These are phyloP conservation scores for Colletotrichum shisoi DNA, from an alignment of 2,329 filamentous ascomycete species.

Conservation along the genomic window DNA sequence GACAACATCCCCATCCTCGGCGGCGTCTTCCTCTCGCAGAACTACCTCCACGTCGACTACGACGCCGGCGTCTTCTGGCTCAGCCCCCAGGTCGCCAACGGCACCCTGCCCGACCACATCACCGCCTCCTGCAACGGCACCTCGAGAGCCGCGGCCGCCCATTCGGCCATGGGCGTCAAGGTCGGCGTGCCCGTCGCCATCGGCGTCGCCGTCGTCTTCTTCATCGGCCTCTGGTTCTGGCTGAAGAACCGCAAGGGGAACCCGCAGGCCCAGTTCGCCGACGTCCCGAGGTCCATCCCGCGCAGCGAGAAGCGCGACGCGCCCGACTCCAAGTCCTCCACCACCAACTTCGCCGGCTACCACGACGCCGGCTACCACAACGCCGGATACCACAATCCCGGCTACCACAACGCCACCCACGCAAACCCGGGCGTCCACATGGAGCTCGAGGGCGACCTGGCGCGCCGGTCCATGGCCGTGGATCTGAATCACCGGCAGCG, in stretches of 20 bases:
- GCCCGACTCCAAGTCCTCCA: slow-evolving; percentile 33
- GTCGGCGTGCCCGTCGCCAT: slow-evolving; percentile 29
- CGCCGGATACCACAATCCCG: slow-evolving; percentile 15
- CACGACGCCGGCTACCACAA: slow-evolving; percentile 20
- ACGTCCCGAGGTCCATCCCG: slow-evolving; percentile 18
- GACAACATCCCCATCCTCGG: slow-evolving; percentile 38
- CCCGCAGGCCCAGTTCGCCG: not conserved
- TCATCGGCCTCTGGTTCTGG: slow-evolving; percentile 27
- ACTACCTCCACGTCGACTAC: slow-evolving; percentile 39
- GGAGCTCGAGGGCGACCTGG: slow-evolving; percentile 32
- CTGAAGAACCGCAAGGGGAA: slow-evolving; percentile 22
- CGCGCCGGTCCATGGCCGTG: not conserved
- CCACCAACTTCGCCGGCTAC: slow-evolving; percentile 25
- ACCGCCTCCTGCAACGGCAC: slow-evolving; percentile 33
- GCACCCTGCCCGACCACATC: slow-evolving; percentile 29
- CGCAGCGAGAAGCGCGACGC: slow-evolving; percentile 35
- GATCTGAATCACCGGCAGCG: not conserved
- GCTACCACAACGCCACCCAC: slow-evolving; percentile 20
- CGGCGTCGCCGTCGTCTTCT: slow-evolving; percentile 16
- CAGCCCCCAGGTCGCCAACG: slow-evolving; percentile 35
- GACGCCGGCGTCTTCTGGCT: slow-evolving; percentile 38
- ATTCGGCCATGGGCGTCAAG: slow-evolving; percentile 16
- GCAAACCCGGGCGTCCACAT: slow-evolving; percentile 20
- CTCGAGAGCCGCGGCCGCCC: not conserved
- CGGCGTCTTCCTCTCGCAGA: slow-evolving; percentile 39